Conservation (phyloP, 192 early-diverging fungal species). For the Cetraspora pellucida region DNA sequence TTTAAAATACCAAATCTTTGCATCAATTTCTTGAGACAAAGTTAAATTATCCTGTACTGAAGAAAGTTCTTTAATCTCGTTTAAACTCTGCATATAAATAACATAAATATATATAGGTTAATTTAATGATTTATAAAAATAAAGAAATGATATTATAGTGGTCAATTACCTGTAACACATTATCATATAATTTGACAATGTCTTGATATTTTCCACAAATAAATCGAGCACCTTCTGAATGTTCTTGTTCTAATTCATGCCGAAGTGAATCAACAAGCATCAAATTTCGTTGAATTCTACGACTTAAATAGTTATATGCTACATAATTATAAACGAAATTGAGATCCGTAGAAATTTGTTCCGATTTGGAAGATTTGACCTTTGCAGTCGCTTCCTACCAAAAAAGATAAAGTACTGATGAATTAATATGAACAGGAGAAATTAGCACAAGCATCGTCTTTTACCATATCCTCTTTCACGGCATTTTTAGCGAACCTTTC, state of each 20-base stretch:
- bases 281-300: slow-evolving; percentile 62
- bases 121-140: no score
- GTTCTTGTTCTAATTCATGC: slow-evolving; percentile 40
- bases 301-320: slow-evolving; percentile 53
- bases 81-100: slow-evolving; percentile 46
- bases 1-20: slow-evolving; percentile 54
- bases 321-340: slow-evolving; percentile 60
- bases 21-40: slow-evolving; percentile 52
- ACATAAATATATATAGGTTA: no score
- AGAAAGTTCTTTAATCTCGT: slow-evolving; percentile 60
- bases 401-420: neutral
- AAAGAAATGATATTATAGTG: no score
- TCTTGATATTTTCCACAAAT: slow-evolving; percentile 59
- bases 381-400: slow-evolving; percentile 64
- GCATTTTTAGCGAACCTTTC: slow-evolving; percentile 61
- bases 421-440: neutral
- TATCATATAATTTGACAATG: slow-evolving; percentile 67
- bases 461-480: slow-evolving; percentile 64
- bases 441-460: slow-evolving; percentile 9
- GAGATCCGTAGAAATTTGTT: slow-evolving; percentile 58
- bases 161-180: slow-evolving; percentile 57
- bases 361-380: slow-evolving; percentile 71
- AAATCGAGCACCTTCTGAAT: slow-evolving; percentile 33
- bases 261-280: slow-evolving; percentile 50
- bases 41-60: slow-evolving; percentile 47